Evolutionary conservation across 2,329 filamentous ascomycete species (phyloP), one percentile per base, ranked within the genome.

Genomic region (Fonsecaea multimorphosa): DNA sequence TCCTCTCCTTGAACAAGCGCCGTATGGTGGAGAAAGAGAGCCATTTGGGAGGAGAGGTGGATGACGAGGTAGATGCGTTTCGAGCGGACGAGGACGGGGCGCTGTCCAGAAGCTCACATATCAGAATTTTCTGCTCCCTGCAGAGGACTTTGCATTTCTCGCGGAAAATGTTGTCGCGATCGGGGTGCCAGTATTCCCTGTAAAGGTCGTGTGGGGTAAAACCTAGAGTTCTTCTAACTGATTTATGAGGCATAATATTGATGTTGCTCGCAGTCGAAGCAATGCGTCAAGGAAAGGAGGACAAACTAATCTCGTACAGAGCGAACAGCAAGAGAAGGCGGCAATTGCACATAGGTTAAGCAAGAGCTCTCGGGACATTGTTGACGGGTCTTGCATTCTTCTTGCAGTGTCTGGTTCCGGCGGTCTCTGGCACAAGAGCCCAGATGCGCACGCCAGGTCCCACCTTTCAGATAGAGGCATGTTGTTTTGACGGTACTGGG

Each of bases 171-270:
- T 60, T 52, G 19, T 36, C 12, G 11, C 49, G 46, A 22, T 60
- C 44, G 2, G 44, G 57, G 27, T 60, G 40, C 57, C 57, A 60
- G n/a, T 22, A 2, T 8, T 60, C 57, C 12, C 57, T 51, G 22
- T 49, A 38, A 11, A 60, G 57, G 44, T 52, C 57, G 12, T 16
- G 57, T 1, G 57, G 57, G 0, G 29, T 9, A 16, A 31, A 36
- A 22, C 57, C 57, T 27, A 60, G 11, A 11, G 31, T 24, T 40
- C 36, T 32, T 49, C 57, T 34, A 32, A 60, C 27, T 51, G 57
- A 60, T 31, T 52, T 52, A 36, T 38, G 57, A 24, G 57, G 57
- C 57, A 60, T 60, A 38, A 22, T 60, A 52, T 51, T 52, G 57
- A 52, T 60, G 57, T 52, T n/a, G 29, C 22, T 60, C 51, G 51